Base-by-base conservation (phyloP, 2,329 filamentous ascomycete genomes). In the Nemania serpens region DNA sequence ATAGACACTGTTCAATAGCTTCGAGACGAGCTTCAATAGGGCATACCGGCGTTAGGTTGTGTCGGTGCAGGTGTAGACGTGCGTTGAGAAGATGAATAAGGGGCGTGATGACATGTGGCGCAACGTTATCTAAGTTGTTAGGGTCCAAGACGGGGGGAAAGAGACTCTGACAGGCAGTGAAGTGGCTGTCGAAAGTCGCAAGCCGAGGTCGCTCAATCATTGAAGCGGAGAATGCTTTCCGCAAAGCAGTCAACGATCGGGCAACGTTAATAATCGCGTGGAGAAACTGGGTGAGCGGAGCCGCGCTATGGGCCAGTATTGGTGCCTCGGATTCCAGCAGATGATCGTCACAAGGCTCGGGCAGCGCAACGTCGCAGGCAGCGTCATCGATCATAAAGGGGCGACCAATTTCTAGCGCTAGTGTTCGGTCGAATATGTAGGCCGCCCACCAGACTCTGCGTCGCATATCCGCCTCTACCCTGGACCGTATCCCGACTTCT, bases 371-470 rank as follows among this genome's bases (percentile, higher is more conserved):
- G 67, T 97, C 91, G 78, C 92, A 97, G 74, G 98, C 94, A 34
- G 86, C 84, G 69, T 98, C 94, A 71, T 93, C 84, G 71, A 98
- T 96, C 66, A 93, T 77, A 58, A 91, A 85, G 0, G 94, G 92
- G 52, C 90, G 87, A 9, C 91, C 91, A 36, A 93, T 82, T 72
- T 97, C 93, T 12, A 96, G 80, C 0, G 92, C 88, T 51, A 96
- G 79, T 25, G 91, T 84, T 64, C 93, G 87, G 77, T 99, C 95
- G 78, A 93, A 87, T 46, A 92, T 86, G 76, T 98, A 98, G 58
- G 97, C 86, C 13, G 91, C 87, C 93, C 95, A 99, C 94, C 94
- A 99, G 2, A 95, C 86, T 57, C 93, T 84, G 62, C 91, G 87
- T 56, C 93, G 87, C 86, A 94, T 93, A 75, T 98, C 94, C 11